Evolutionary conservation across 1,284 basidiomycete species (phyloP).

Genomic region (Neotropicomus parvogracilis): DNA sequence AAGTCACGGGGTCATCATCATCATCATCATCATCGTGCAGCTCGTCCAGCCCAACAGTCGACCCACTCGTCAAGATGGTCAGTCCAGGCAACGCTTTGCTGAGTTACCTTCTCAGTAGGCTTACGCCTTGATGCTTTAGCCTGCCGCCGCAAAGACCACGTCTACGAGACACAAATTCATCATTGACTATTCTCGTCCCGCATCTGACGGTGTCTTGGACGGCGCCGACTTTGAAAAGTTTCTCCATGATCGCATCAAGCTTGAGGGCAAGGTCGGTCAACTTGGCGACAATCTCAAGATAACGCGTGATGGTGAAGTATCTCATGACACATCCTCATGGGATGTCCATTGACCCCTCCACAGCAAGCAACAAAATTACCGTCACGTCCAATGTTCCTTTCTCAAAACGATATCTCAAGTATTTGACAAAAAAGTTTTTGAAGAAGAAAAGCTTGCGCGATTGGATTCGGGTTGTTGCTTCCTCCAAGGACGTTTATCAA

Average conservation of each 20-base stretch:
- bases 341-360: conserved; percentile 1
- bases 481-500: conserved; percentile 86
- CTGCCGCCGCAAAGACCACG: conserved; percentile 63
- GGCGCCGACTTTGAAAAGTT: conserved; percentile 90
- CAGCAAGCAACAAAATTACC: conserved; percentile 73
- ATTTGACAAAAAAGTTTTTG: conserved; percentile 94
- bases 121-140: conserved; percentile 55
- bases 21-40: conserved; percentile 9
- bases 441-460: conserved; percentile 86
- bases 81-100: conserved; percentile 79
- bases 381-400: conserved; percentile 81
- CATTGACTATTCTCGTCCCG: conserved; percentile 94
- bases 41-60: not conserved
- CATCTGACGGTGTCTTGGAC: conserved; percentile 87
- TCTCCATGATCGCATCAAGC: conserved; percentile 92
- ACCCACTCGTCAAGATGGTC: conserved; percentile 54
- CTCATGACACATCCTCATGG: not conserved
- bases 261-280: conserved; percentile 77
- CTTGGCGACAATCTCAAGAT: conserved; percentile 85
- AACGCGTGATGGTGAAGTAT: conserved; percentile 68
- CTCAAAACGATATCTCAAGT: conserved; percentile 92
- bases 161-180: conserved; percentile 86
- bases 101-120: conserved; percentile 91
- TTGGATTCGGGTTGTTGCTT: conserved; percentile 88
- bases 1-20: not conserved